Evolutionary conservation across 2,329 filamentous ascomycete genomes (phyloP).

Genomic region (Fusarium sp.): DNA sequence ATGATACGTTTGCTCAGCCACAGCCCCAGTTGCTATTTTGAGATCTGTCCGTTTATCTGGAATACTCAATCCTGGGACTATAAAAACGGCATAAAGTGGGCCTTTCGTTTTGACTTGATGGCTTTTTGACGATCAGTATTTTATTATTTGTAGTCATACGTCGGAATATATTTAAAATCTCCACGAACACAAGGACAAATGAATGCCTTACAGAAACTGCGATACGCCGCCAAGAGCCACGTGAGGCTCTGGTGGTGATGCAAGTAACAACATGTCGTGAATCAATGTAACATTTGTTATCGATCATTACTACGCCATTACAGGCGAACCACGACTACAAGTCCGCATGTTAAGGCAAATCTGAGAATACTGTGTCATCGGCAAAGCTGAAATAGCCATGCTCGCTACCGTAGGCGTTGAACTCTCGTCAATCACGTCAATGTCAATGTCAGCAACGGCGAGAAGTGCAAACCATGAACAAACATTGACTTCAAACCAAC

Average conservation of each 20-base stretch:
- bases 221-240: background rate
- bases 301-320: background rate
- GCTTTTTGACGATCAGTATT: background rate
- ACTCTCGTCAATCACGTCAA: background rate
- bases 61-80: conserved; percentile 1
- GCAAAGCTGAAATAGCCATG: background rate
- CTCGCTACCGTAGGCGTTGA: background rate
- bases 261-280: background rate
- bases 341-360: background rate
- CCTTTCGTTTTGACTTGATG: background rate
- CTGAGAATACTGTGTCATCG: background rate
- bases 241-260: background rate
- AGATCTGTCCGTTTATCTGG: conserved; percentile 3
- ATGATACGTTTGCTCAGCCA: conserved; percentile 37
- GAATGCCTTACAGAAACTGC: background rate
- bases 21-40: conserved; percentile 41
- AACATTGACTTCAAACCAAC: background rate
- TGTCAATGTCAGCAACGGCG: background rate
- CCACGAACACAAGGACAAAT: conserved; percentile 5
- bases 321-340: background rate
- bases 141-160: background rate
- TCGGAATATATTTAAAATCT: conserved; percentile 11
- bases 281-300: background rate
- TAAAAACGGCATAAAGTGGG: background rate
- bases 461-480: background rate